Base-by-base conservation (phyloP, 192 early-diverging fungal genomes). In the Cetraspora pellucida region DNA sequence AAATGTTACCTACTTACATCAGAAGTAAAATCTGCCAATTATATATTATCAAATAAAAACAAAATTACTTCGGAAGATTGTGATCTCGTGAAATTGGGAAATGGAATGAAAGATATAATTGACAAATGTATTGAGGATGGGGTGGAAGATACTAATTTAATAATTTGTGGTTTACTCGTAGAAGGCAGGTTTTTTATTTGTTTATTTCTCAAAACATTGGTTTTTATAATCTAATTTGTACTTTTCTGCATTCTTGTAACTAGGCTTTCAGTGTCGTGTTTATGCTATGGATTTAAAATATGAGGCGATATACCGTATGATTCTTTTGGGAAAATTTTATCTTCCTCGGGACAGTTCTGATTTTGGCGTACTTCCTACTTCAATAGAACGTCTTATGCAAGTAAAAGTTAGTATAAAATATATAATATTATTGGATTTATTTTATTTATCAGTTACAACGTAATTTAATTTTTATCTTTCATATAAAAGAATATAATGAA, bases 61-160 rank as follows among this genome's bases (percentile, higher is more conserved):
- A 74, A 74, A 74, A 58, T 74, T 27, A 46, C 55, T 27, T 37
- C 17, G 64, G 43, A 66, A 66, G 10, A 43, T 60, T 44, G 71
- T 72, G 76, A 77, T 69, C 2, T 77, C 2, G 50, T 77, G n/a
- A 77, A 77, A 66, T 5, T 69, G 11, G 76, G 66, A 7, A 77
- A 77, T 54, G 63, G 66, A 27, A 45, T 77, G 43, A 65, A 77
- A 28, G 61, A 77, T 66, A 30, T 64, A 28, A 0, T 77, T 2
- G 75, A 77, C 25, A 66, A 64, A 8, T 54, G 45, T 50, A 67
- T 67, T 67, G 63, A 77, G 1, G 44, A 77, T 63, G 60, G 63
- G 5, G 10, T 77, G 16, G 16, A 28, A 25, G 27, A 67, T 27
- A 67, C 23, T 21, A 4, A 77, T 63, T 44, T 75, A 25, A 46